Conservation (phyloP, 306 rosid species). For the Lathyrus sativus region DNA sequence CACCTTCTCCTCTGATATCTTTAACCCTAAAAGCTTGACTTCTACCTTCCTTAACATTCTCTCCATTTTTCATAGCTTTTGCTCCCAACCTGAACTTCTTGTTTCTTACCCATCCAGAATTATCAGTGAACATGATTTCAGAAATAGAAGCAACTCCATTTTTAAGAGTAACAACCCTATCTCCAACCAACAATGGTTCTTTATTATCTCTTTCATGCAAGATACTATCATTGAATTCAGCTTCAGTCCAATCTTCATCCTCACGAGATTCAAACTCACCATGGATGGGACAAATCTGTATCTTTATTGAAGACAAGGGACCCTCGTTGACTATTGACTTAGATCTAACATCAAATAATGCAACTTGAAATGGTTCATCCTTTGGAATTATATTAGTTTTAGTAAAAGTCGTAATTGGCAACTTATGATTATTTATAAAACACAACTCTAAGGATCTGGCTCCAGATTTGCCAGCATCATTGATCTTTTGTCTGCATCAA, state of each 20-base stretch:
- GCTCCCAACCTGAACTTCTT: conserved; percentile 66
- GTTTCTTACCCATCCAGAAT: conserved; percentile 65
- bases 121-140: conserved; percentile 51
- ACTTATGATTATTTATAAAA: not conserved
- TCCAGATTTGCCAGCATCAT: not conserved
- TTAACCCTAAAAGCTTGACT: conserved; percentile 62
- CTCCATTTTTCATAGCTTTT: conserved; percentile 38
- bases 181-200: conserved; percentile 59
- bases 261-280: conserved; percentile 54
- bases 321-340: conserved; percentile 42
- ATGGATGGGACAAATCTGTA: conserved; percentile 50
- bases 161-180: conserved; percentile 36
- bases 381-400: conserved; percentile 37
- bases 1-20: conserved; percentile 70
- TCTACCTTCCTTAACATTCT: conserved; percentile 54
- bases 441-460: not conserved
- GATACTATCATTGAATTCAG: conserved; percentile 48
- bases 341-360: conserved; percentile 49
- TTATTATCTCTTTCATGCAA: conserved; percentile 52
- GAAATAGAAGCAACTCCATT: conserved; percentile 48
- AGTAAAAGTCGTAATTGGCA: not conserved
- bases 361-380: conserved; percentile 41
- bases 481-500: not conserved
- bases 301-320: conserved; percentile 48
- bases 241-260: conserved; percentile 57